Conservation (phyloP, 148 eudicot genomes). For the Silene uniflora region DNA sequence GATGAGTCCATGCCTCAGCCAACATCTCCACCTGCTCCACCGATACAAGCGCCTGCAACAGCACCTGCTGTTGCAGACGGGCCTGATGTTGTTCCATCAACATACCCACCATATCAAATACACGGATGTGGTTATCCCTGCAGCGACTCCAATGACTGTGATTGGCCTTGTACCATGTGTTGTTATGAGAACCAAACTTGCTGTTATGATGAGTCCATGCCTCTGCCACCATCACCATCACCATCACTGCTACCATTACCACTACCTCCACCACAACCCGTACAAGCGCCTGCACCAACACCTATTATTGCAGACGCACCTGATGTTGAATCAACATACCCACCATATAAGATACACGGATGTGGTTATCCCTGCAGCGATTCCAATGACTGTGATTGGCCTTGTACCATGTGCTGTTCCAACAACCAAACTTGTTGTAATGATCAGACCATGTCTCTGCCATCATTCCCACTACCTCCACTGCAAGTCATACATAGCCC, state of each 20-base stretch:
- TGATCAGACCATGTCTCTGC: background rate
- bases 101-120: slow-evolving; percentile 17
- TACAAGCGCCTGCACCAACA: too few relatives aligned
- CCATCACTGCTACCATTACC: too few relatives aligned
- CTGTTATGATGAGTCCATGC: slow-evolving; percentile 16
- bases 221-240: slow-evolving; percentile 13
- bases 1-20: slow-evolving; percentile 3
- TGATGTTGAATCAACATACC: background rate
- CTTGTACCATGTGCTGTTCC: slow-evolving; percentile 14
- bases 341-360: slow-evolving; percentile 19
- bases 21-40: too few relatives aligned
- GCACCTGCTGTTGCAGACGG: too few relatives aligned
- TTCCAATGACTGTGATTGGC: slow-evolving; percentile 17
- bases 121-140: slow-evolving; percentile 18
- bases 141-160: slow-evolving; percentile 19
- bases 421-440: slow-evolving; percentile 18
- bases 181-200: slow-evolving; percentile 13
- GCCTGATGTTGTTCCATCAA: too few relatives aligned
- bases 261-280: too few relatives aligned
- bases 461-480: background rate
- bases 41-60: too few relatives aligned
- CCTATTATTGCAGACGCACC: too few relatives aligned
- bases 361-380: slow-evolving; percentile 17
- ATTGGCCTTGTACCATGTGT: slow-evolving; percentile 18
- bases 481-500: background rate